Evolutionary conservation across 805 yeast species (phyloP).

Genomic region (Yamadazyma paraphyllophila): DNA sequence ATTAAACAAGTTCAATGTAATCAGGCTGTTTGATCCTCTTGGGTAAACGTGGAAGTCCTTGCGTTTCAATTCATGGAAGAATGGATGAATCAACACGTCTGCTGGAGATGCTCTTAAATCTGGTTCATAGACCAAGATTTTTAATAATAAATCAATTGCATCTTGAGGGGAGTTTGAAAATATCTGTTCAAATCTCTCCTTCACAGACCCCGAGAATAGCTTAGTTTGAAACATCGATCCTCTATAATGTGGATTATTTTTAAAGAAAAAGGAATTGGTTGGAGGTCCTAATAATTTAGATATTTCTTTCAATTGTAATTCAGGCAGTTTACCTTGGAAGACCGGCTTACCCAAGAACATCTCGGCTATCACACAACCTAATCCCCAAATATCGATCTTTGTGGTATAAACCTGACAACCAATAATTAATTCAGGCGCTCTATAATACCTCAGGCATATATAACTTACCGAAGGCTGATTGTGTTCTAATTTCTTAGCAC

Average conservation of each 20-base stretch:
- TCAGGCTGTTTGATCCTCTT: slow-evolving; percentile 45
- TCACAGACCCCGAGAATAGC: slow-evolving; percentile 53
- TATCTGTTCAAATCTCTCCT: slow-evolving; percentile 47
- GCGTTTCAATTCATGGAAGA: slow-evolving; percentile 80
- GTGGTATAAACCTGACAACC: slow-evolving; percentile 87
- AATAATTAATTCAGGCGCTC: slow-evolving; percentile 94
- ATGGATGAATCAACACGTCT: slow-evolving; percentile 81
- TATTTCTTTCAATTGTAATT: slow-evolving; percentile 84
- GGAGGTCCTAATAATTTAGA: slow-evolving; percentile 92
- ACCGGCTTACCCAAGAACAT: slow-evolving; percentile 88
- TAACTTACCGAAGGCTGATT: slow-evolving; percentile 90
- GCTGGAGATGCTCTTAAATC: slow-evolving; percentile 76
- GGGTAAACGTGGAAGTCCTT: slow-evolving; percentile 52
- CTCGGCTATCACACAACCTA: slow-evolving; percentile 96
- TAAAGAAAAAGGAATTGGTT: slow-evolving; percentile 60
- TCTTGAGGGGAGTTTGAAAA: slow-evolving; percentile 73
- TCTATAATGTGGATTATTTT: slow-evolving; percentile 70
- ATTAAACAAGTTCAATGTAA: slow-evolving; percentile 54
- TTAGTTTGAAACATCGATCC: slow-evolving; percentile 73
- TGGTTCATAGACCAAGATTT: slow-evolving; percentile 88
- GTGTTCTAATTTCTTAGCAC: slow-evolving; percentile 75
- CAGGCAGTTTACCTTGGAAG: slow-evolving; percentile 92
- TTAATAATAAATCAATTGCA: slow-evolving; percentile 81
- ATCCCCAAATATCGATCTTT: slow-evolving; percentile 95
- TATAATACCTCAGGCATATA: slow-evolving; percentile 91